Conservation (phyloP, 179 eudicot species). For the Vitellaria paradoxa region DNA sequence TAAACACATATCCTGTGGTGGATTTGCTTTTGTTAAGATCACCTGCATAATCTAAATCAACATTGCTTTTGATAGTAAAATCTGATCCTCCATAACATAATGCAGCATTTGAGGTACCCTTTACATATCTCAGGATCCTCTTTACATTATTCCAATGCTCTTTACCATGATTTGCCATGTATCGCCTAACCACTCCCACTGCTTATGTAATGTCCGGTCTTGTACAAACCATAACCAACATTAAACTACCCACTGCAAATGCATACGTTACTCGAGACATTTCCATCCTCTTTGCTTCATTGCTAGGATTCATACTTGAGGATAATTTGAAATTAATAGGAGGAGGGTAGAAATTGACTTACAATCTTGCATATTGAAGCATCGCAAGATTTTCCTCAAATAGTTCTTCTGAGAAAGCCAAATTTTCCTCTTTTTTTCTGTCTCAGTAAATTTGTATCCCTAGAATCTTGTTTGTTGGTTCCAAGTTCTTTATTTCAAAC, state of each 20-base stretch:
- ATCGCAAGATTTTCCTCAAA: too few relatives aligned
- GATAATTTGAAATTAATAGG: too few relatives aligned
- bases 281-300: too few relatives aligned
- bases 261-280: too few relatives aligned
- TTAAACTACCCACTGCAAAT: constrained; percentile 21
- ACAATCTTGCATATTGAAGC: too few relatives aligned
- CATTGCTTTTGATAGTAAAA: not conserved
- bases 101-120: constrained; percentile 3
- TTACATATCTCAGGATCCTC: constrained; percentile 9
- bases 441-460: too few relatives aligned
- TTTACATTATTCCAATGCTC: constrained; percentile 7
- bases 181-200: not conserved
- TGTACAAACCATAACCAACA: constrained; percentile 12
- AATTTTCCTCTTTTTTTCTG: too few relatives aligned
- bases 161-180: constrained; percentile 11
- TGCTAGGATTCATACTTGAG: too few relatives aligned
- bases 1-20: constrained; percentile 9
- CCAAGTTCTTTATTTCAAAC: too few relatives aligned
- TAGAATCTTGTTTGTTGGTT: too few relatives aligned
- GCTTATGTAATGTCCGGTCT: not conserved
- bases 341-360: too few relatives aligned
- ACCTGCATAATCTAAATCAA: constrained; percentile 8
- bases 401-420: too few relatives aligned
- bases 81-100: constrained; percentile 17
- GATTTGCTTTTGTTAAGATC: constrained; percentile 6